Percentiles rank a stretch among this genome's conserved stretches.
These are phyloP conservation scores for Chalciporus sp. DNA, from an alignment of 1,284 basidiomycete genomes.

Conservation along the genomic window DNA sequence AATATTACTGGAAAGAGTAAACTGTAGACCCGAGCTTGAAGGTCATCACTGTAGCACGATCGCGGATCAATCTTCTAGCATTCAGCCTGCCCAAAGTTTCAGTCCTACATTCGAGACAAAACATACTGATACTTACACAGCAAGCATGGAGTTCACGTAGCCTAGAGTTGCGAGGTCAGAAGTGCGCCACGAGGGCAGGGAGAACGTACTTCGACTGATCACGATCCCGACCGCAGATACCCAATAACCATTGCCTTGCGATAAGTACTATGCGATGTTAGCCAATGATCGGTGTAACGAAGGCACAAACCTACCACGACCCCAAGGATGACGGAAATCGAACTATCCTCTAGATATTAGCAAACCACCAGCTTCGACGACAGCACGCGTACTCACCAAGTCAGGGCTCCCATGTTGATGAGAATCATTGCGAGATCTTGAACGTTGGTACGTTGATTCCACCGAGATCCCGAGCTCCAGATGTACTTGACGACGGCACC, in stretches of 20 bases:
- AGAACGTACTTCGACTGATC: neutral
- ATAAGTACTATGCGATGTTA: neutral
- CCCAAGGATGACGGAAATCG: neutral
- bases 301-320: neutral
- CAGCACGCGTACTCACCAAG: neutral
- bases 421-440: conserved; percentile 14
- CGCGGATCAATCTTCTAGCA: neutral
- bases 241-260: neutral
- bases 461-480: conserved; percentile 13
- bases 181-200: neutral
- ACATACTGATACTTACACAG: neutral
- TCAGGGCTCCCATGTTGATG: conserved; percentile 1
- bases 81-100: neutral
- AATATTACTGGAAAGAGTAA: neutral
- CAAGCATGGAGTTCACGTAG: neutral
- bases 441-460: neutral
- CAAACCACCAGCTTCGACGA: too few species aligned
- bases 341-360: neutral
- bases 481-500: conserved; percentile 11
- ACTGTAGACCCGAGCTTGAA: neutral
- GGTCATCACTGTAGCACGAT: neutral
- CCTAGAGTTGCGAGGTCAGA: neutral
- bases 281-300: neutral
- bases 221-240: neutral
- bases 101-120: neutral